Conservation (phyloP, 2,329 filamentous ascomycete genomes). For the Thelonectria blattea region DNA sequence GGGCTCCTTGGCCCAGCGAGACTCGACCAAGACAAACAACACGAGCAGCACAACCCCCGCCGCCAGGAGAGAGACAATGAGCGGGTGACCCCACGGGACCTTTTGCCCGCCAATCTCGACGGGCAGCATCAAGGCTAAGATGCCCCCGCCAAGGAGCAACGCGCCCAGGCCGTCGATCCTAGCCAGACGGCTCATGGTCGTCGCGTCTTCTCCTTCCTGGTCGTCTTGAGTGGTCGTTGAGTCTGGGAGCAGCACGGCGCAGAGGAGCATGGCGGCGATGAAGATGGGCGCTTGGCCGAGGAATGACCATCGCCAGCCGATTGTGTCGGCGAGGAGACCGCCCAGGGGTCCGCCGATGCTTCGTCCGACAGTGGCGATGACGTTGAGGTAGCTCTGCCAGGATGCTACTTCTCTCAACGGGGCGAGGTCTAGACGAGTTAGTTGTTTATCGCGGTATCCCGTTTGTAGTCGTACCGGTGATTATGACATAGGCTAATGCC, state of each 20-base stretch:
- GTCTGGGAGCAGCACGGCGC: slow-evolving; percentile 55
- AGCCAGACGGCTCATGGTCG: background rate
- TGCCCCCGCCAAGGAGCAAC: slow-evolving; percentile 57
- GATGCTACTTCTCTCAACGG: slow-evolving; percentile 58
- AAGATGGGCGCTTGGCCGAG: slow-evolving; percentile 65
- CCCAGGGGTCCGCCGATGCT: slow-evolving; percentile 61
- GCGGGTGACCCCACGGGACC: slow-evolving; percentile 53
- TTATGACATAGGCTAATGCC: slow-evolving; percentile 57
- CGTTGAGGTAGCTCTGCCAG: slow-evolving; percentile 61
- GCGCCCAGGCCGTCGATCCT: slow-evolving; percentile 62
- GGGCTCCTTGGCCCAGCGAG: slow-evolving; percentile 56
- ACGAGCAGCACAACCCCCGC: slow-evolving; percentile 45
- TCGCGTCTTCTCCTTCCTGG: slow-evolving; percentile 22
- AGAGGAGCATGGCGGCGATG: slow-evolving; percentile 55
- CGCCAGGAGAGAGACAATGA: slow-evolving; percentile 49
- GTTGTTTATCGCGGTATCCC: background rate
- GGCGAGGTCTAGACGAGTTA: slow-evolving; percentile 49
- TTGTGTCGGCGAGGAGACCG: slow-evolving; percentile 63
- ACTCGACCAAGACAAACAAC: slow-evolving; percentile 54
- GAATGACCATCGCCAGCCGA: slow-evolving; percentile 71
- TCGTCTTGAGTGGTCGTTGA: slow-evolving; percentile 17
- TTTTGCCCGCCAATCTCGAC: slow-evolving; percentile 60
- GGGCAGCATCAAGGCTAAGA: slow-evolving; percentile 60
- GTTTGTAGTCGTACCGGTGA: slow-evolving; percentile 48
- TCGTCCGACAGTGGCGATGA: slow-evolving; percentile 57